A percentile compares a stretch with the other conserved stretches of the same genome.
Conservation (phyloP, 2,329 filamentous ascomycete species). For the Myriosclerotinia scirpicola region DNA sequence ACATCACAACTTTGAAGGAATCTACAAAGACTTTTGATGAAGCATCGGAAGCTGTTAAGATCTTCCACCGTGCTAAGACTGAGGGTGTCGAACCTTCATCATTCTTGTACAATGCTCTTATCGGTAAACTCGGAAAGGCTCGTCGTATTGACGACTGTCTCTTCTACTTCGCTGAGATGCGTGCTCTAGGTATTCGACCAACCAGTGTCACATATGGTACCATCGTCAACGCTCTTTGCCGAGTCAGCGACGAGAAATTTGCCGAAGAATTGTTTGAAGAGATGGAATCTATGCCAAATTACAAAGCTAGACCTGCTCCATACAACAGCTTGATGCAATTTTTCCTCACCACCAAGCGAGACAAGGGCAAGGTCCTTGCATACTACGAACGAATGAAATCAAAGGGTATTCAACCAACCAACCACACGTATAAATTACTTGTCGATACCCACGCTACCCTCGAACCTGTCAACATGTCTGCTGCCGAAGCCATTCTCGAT, state of each 20-base stretch:
- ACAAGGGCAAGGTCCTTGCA: conserved; percentile 86
- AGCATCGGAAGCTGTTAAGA: conserved; percentile 93
- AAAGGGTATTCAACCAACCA: conserved; percentile 83
- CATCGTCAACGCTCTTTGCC: conserved; percentile 95
- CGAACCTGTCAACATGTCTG: conserved; percentile 84
- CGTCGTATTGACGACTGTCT: conserved; percentile 97
- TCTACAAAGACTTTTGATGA: conserved; percentile 98
- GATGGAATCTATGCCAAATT: conserved; percentile 98
- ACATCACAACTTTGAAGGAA: conserved; percentile 98
- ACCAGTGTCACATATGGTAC: conserved; percentile 98
- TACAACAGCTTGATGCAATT: conserved; percentile 99
- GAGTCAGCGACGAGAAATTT: conserved; percentile 96
- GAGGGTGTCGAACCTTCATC: conserved; percentile 96
- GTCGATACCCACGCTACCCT: conserved; percentile 94
- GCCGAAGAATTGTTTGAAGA: conserved; percentile 98
- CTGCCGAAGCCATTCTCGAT: conserved; percentile 79
- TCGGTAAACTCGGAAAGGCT: conserved; percentile 97
- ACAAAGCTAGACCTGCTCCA: conserved; percentile 93
- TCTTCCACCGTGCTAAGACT: conserved; percentile 89
- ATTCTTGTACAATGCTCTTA: conserved; percentile 96
- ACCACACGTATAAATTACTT: conserved; percentile 96
- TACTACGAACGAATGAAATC: conserved; percentile 95
- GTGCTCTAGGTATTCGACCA: conserved; percentile 84
- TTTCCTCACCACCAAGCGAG: conserved; percentile 95
- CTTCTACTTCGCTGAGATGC: conserved; percentile 98